phyloP scores from a whole-genome alignment of 2,329 filamentous ascomycete genomes.

The Diaporthe caulivora region DNA sequence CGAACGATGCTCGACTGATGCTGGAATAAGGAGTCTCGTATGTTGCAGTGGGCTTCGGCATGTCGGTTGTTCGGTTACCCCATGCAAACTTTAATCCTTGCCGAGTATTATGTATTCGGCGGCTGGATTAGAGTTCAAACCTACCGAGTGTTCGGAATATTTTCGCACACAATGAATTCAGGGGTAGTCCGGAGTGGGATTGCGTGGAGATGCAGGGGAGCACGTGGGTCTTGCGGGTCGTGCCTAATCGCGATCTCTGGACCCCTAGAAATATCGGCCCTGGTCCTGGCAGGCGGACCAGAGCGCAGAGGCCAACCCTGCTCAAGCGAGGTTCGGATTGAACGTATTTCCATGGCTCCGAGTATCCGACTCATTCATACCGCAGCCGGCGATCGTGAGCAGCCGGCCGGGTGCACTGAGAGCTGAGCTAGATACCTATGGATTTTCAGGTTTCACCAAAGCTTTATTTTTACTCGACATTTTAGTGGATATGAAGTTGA shows the following conservation, averaged over 20 bases:
- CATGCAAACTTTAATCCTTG: not conserved
- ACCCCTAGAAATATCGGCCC: not conserved
- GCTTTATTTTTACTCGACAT: not conserved
- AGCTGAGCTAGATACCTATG: not conserved
- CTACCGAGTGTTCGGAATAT: not conserved
- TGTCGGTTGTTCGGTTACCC: not conserved
- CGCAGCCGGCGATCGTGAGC: not conserved
- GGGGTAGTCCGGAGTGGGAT: not conserved
- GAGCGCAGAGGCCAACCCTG: not conserved
- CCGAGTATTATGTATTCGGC: not conserved
- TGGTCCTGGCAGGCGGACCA: not conserved
- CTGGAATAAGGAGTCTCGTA: not conserved
- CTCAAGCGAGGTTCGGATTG: not conserved
- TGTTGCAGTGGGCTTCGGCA: not conserved
- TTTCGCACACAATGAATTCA: not conserved
- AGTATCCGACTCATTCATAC: not conserved
- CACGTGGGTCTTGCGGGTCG: not conserved
- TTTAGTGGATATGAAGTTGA: not conserved
- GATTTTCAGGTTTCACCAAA: not conserved
- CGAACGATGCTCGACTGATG: conserved; percentile 10
- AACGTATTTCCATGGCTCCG: not conserved
- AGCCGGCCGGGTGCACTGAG: not conserved
- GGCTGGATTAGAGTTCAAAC: not conserved
- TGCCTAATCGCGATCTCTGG: not conserved
- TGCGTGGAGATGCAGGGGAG: not conserved